Conservation (phyloP, 371 early-diverging fungal species). For the Mortierella sp. region DNA sequence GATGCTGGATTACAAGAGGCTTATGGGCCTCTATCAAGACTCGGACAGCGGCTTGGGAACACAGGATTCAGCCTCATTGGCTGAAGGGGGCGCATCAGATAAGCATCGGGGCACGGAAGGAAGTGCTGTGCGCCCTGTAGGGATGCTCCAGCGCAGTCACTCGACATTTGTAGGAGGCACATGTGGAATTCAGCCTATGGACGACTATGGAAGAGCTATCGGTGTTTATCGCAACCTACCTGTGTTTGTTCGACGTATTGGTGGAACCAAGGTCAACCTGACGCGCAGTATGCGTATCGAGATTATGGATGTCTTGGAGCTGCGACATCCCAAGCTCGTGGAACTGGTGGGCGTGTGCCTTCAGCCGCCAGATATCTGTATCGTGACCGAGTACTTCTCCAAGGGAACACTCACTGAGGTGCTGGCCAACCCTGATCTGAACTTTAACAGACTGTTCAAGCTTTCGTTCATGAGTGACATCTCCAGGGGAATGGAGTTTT, state of each 20-base stretch:
- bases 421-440: conserved; percentile 58
- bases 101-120: not conserved
- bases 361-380: conserved; percentile 58
- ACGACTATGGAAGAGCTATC: conserved; percentile 41
- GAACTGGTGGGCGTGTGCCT: conserved; percentile 59
- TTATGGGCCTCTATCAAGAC: conserved; percentile 50
- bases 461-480: conserved; percentile 62
- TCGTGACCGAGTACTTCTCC: conserved; percentile 57
- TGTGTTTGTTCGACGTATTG: conserved; percentile 51
- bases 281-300: conserved; percentile 36
- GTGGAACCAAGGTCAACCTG: conserved; percentile 40
- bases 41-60: conserved; percentile 35
- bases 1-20: conserved; percentile 45
- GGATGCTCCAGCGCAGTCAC: conserved; percentile 45
- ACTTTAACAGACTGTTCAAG: conserved; percentile 63
- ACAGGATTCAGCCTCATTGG: conserved; percentile 29
- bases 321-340: conserved; percentile 58
- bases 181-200: conserved; percentile 48
- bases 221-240: conserved; percentile 52
- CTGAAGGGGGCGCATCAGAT: not conserved
- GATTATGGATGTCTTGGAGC: conserved; percentile 53
- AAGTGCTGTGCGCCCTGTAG: conserved; percentile 18
- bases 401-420: conserved; percentile 61
- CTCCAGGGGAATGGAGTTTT: conserved; percentile 59
- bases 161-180: conserved; percentile 48